Percentiles rank a stretch among this genome's conserved stretches.
Evolutionary conservation across 2,329 filamentous ascomycete species (phyloP).

Genomic region (Sporothrix variecibatus): DNA sequence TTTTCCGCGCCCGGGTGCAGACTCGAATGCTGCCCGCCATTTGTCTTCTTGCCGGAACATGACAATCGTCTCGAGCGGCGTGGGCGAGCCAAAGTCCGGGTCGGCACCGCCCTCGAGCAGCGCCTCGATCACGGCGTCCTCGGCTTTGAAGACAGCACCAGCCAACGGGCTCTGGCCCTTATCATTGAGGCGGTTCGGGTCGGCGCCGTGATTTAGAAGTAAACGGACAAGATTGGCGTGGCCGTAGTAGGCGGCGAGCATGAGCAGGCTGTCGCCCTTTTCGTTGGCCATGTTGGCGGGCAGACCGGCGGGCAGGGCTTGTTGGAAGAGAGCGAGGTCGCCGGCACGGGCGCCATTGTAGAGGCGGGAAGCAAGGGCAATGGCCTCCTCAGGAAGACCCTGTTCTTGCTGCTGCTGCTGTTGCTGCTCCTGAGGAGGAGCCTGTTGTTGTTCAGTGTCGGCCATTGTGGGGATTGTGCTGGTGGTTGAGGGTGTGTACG

Average conservation of each 20-base stretch:
- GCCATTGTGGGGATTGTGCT: neutral
- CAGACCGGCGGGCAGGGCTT: slow-evolving; percentile 65
- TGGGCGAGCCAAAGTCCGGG: slow-evolving; percentile 54
- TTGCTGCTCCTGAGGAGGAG: neutral
- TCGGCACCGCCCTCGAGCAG: slow-evolving; percentile 57
- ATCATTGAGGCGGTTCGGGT: slow-evolving; percentile 69
- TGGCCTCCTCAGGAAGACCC: slow-evolving; percentile 30
- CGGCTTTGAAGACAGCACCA: slow-evolving; percentile 72
- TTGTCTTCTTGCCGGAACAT: slow-evolving; percentile 56
- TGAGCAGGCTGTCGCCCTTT: slow-evolving; percentile 72
- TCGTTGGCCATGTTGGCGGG: slow-evolving; percentile 72
- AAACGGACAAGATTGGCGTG: slow-evolving; percentile 62
- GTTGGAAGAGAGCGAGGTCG: slow-evolving; percentile 57
- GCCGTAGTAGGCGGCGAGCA: slow-evolving; percentile 72
- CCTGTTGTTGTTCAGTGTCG: neutral
- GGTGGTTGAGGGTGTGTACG: neutral
- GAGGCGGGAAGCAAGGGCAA: slow-evolving; percentile 66
- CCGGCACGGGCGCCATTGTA: slow-evolving; percentile 67
- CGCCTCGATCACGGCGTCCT: slow-evolving; percentile 62
- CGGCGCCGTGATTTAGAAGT: slow-evolving; percentile 63
- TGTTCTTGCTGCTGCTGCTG: neutral
- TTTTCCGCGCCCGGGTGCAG: slow-evolving; percentile 53
- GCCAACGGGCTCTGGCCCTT: slow-evolving; percentile 68
- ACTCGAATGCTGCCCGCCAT: slow-evolving; percentile 54
- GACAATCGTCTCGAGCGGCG: slow-evolving; percentile 50